Percentiles rank a stretch among this genome's conserved stretches.
Conservation (phyloP, 23 red algal species). For the Gracilaria gracilis region DNA sequence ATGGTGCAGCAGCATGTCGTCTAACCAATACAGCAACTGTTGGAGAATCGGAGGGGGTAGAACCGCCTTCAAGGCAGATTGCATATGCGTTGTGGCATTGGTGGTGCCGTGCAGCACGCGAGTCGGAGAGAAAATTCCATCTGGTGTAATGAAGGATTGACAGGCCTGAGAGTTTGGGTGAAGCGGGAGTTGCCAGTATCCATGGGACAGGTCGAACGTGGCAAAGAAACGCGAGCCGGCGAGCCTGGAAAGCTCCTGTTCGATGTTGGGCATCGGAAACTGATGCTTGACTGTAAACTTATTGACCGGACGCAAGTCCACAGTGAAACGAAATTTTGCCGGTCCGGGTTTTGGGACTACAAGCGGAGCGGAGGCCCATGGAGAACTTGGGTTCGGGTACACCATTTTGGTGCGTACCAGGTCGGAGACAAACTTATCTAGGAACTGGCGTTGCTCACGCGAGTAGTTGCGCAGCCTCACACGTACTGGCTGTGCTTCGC, state of each 20-base stretch:
- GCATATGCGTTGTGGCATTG: background rate
- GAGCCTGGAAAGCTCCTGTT: background rate
- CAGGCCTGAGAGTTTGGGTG: background rate
- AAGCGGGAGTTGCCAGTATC: too few relatives aligned
- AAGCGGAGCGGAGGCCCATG: too few relatives aligned
- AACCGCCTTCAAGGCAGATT: background rate
- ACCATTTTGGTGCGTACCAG: too few relatives aligned
- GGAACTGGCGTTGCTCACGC: too few relatives aligned
- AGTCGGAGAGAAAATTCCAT: background rate
- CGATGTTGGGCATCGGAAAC: conserved; percentile 25
- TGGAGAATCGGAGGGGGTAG: too few relatives aligned
- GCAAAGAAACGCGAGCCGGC: background rate
- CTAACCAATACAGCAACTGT: background rate
- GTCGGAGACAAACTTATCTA: too few relatives aligned
- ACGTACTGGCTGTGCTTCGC: too few relatives aligned
- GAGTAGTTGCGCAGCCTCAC: too few relatives aligned
- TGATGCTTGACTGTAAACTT: conserved; percentile 33
- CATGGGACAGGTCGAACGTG: conserved; percentile 2
- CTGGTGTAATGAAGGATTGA: background rate
- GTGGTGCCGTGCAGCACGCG: conserved; percentile 1
- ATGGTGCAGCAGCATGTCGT: background rate
- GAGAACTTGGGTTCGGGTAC: too few relatives aligned
- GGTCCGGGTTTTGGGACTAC: conserved; percentile 11
- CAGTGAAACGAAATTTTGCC: background rate
- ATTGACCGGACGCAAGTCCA: background rate